Evolutionary conservation across 176 grass and related monocot genomes (phyloP).

Genomic region (Areca catechu): DNA sequence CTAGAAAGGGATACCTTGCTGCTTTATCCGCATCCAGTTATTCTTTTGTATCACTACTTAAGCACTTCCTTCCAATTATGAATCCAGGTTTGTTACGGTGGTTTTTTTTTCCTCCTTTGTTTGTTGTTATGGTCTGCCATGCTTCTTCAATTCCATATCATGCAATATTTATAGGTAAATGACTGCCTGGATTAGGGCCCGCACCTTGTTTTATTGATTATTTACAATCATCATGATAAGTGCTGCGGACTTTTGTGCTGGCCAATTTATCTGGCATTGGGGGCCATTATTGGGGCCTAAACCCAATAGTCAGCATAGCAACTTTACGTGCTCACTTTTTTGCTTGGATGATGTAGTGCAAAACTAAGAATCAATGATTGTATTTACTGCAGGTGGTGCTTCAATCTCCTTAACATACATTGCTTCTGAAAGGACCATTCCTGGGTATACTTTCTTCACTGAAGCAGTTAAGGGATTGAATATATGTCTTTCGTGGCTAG

Average conservation of each 20-base stretch:
- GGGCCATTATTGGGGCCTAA: too few species aligned
- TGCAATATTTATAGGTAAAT: background rate
- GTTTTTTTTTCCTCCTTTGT: background rate
- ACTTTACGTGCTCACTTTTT: too few species aligned
- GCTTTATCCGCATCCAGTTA: conserved; percentile 97
- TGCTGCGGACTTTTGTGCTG: too few species aligned
- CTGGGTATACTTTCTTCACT: conserved; percentile 40
- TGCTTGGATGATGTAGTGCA: too few species aligned
- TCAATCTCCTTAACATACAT: conserved; percentile 87
- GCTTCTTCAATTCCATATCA: background rate
- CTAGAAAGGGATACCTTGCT: conserved; percentile 90
- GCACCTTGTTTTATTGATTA: too few species aligned
- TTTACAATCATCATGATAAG: too few species aligned
- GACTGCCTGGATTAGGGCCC: too few species aligned
- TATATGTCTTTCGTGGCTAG: too few species aligned
- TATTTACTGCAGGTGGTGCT: conserved; percentile 63
- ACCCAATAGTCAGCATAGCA: too few species aligned
- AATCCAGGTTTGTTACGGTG: conserved; percentile 51
- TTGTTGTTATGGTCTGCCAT: background rate
- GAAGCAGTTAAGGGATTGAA: too few species aligned
- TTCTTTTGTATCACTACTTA: conserved; percentile 77
- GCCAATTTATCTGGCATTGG: too few species aligned
- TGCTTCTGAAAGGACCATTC: conserved; percentile 82
- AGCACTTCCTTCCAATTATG: conserved; percentile 95
- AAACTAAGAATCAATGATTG: background rate